A percentile compares a stretch with the other conserved stretches of the same genome.
Evolutionary conservation across 2,329 filamentous ascomycete genomes (phyloP).

Genomic region (Catunica adiposa): DNA sequence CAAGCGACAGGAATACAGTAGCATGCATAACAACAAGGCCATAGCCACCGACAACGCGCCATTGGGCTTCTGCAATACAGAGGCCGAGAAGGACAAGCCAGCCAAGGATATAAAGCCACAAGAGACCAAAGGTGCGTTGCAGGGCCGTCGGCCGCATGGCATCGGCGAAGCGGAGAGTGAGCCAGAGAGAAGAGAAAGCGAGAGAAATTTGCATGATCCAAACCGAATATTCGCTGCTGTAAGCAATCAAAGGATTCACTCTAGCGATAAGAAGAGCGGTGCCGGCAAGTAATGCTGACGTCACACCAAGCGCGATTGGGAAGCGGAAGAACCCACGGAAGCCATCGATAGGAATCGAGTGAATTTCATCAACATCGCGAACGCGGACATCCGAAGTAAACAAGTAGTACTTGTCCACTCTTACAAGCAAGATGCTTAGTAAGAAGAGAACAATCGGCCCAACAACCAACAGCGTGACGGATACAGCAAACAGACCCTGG

Average conservation of each 20-base stretch:
- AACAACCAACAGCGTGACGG: constrained; percentile 64
- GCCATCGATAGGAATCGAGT: constrained; percentile 51
- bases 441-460: constrained; percentile 57
- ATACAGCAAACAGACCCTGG: constrained; percentile 74
- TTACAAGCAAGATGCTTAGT: constrained; percentile 51
- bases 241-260: constrained; percentile 78
- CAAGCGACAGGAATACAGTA: constrained; percentile 53
- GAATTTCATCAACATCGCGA: constrained; percentile 41
- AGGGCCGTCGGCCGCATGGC: constrained; percentile 72
- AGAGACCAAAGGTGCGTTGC: constrained; percentile 60
- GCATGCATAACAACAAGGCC: constrained; percentile 66
- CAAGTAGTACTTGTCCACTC: constrained; percentile 71
- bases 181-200: constrained; percentile 71
- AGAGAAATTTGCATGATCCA: constrained; percentile 76
- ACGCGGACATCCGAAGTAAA: constrained; percentile 48
- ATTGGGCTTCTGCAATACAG: constrained; percentile 61
- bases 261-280: constrained; percentile 62
- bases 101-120: constrained; percentile 67
- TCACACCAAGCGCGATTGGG: constrained; percentile 54
- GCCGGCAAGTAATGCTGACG: constrained; percentile 52
- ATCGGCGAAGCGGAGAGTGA: constrained; percentile 61
- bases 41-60: constrained; percentile 60
- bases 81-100: constrained; percentile 58
- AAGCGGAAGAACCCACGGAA: constrained; percentile 74
- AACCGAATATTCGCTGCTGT: constrained; percentile 59